These are phyloP conservation scores for Teratosphaeria destructans DNA, from an alignment of 2,329 filamentous ascomycete species.

Conservation along the genomic window DNA sequence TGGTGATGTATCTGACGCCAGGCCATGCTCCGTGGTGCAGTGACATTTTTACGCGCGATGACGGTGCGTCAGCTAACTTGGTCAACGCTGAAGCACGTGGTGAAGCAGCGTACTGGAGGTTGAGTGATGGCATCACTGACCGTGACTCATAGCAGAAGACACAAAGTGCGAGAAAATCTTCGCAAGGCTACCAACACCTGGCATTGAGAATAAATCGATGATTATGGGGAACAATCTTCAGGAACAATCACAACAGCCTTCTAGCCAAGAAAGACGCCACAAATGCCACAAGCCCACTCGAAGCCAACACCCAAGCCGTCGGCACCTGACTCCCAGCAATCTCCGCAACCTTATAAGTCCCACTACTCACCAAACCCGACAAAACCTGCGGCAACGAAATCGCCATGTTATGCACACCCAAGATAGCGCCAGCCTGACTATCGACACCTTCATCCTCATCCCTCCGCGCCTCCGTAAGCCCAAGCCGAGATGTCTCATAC, in stretches of 20 bases:
- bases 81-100: not conserved
- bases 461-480: not conserved
- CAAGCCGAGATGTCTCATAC: not conserved
- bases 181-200: not conserved
- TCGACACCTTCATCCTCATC: not conserved
- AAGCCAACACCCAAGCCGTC: not conserved
- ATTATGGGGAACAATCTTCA: not conserved
- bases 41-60: not conserved
- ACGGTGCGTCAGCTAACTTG: no score
- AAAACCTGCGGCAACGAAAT: not conserved
- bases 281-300: not conserved
- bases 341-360: not conserved
- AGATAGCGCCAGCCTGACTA: not conserved
- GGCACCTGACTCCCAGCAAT: not conserved
- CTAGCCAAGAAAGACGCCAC: not conserved
- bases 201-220: not conserved
- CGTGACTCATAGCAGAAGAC: not conserved
- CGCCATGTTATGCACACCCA: not conserved
- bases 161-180: not conserved
- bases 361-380: not conserved
- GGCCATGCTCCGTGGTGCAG: not conserved
- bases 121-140: not conserved
- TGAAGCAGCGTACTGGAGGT: not conserved
- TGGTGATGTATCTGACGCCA: not conserved
- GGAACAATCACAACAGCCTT: not conserved